A percentile compares a stretch with the other conserved stretches of the same genome.
phyloP scores from a whole-genome alignment of 129 eudicot species.

The Pulicaria dysenterica region DNA sequence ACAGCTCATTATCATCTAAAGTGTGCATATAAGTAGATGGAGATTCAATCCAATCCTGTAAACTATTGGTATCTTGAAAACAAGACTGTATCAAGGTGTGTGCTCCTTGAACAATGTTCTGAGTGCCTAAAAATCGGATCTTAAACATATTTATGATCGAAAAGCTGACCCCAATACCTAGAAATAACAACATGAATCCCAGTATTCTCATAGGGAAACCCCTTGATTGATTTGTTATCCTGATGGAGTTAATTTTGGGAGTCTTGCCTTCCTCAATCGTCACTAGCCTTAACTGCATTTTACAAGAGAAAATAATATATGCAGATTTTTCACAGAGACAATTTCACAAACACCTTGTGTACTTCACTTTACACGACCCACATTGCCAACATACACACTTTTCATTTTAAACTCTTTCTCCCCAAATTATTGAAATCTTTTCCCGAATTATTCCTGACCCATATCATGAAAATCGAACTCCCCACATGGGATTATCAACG shows the following conservation, averaged over 20 bases:
- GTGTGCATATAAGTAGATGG: slow-evolving; percentile 54
- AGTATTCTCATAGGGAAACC: slow-evolving; percentile 51
- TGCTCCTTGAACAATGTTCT: slow-evolving; percentile 37
- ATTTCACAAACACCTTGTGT: slow-evolving; percentile 31
- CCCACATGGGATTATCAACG: slow-evolving; percentile 26
- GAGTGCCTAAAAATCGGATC: slow-evolving; percentile 42
- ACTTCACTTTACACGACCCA: slow-evolving; percentile 9
- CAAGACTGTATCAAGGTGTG: slow-evolving; percentile 45
- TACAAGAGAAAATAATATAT: neutral
- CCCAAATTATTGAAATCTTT: slow-evolving; percentile 9
- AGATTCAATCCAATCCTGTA: slow-evolving; percentile 59
- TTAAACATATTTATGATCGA: slow-evolving; percentile 51
- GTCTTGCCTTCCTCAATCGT: slow-evolving; percentile 59
- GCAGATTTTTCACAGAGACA: slow-evolving; percentile 18
- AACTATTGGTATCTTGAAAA: slow-evolving; percentile 40
- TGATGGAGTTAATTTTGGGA: slow-evolving; percentile 20
- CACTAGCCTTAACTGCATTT: slow-evolving; percentile 48
- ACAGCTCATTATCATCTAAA: slow-evolving; percentile 66
- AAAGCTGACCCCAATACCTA: slow-evolving; percentile 48
- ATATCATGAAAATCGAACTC: slow-evolving; percentile 24
- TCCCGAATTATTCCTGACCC: slow-evolving; percentile 26
- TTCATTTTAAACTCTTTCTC: neutral
- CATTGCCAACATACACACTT: slow-evolving; percentile 13
- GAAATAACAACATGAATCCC: slow-evolving; percentile 53
- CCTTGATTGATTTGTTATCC: slow-evolving; percentile 41